These are phyloP conservation scores for Lupinus albus DNA, from an alignment of 306 rosid genomes.

Conservation along the genomic window DNA sequence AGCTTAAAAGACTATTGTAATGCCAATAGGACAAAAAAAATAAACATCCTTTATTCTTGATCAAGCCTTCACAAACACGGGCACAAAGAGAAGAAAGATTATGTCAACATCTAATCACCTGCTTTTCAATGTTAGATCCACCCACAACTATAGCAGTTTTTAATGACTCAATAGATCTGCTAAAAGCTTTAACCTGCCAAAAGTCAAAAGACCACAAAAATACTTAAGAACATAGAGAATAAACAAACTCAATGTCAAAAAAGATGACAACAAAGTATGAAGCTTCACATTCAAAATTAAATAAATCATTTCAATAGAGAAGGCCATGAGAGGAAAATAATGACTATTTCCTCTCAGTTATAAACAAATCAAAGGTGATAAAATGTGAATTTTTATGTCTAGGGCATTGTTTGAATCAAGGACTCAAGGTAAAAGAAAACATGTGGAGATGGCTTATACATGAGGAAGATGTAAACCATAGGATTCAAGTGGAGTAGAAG, in stretches of 20 bases:
- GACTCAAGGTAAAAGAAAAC: slow-evolving; percentile 1
- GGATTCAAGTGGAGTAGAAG: no score
- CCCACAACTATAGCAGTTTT: slow-evolving; percentile 89
- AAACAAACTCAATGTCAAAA: not conserved
- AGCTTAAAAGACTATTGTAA: slow-evolving; percentile 17
- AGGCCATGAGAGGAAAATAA: not conserved
- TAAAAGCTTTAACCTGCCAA: slow-evolving; percentile 83
- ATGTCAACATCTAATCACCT: slow-evolving; percentile 56
- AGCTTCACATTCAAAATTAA: slow-evolving; percentile 7
- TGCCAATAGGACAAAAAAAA: slow-evolving; percentile 14
- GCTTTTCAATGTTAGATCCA: slow-evolving; percentile 79
- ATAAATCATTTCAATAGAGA: slow-evolving; percentile 7
- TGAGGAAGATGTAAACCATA: no score
- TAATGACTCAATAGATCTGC: slow-evolving; percentile 71
- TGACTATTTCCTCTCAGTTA: not conserved
- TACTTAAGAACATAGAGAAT: slow-evolving; percentile 4
- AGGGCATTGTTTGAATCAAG: not conserved
- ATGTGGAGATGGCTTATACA: not conserved
- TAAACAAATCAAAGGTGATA: slow-evolving; percentile 12
- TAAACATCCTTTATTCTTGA: not conserved
- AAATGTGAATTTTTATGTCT: not conserved
- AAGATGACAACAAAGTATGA: slow-evolving; percentile 24
- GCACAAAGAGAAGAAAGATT: slow-evolving; percentile 9
- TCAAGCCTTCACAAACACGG: slow-evolving; percentile 22
- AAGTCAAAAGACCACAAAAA: slow-evolving; percentile 36